Percentiles rank a stretch among this genome's conserved stretches.
Conservation (phyloP, 495 filamentous ascomycete species). For the Talaromyces liani region DNA sequence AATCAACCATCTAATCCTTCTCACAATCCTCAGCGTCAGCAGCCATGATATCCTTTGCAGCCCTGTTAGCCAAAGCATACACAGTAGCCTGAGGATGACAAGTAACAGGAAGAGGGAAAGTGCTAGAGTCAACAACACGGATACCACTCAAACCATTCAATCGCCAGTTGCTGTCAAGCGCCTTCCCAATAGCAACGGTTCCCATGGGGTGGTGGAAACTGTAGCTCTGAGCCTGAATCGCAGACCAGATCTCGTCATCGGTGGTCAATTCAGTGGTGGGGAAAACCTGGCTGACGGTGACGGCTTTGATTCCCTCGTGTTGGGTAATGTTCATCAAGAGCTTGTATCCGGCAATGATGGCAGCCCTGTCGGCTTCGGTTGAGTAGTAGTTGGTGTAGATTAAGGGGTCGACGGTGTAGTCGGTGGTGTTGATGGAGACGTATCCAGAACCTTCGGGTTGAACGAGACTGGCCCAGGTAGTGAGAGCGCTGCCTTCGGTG, state of each 20-base stretch:
- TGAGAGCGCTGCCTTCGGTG: background rate
- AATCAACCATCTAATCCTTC: background rate
- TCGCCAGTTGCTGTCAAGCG: slow-evolving; percentile 7
- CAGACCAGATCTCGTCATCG: slow-evolving; percentile 10
- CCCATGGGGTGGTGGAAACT: slow-evolving; percentile 11
- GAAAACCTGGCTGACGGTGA: background rate
- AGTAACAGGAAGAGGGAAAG: slow-evolving; percentile 3
- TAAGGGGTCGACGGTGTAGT: slow-evolving; percentile 9
- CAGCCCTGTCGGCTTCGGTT: slow-evolving; percentile 8
- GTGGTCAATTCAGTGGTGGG: slow-evolving; percentile 9
- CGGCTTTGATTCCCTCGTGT: background rate
- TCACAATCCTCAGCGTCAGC: background rate
- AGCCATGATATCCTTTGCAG: slow-evolving; percentile 8
- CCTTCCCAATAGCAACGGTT: slow-evolving; percentile 8
- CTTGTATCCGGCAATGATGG: slow-evolving; percentile 10
- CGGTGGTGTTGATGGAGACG: slow-evolving; percentile 5
- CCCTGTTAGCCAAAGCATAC: slow-evolving; percentile 10
- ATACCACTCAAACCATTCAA: slow-evolving; percentile 6
- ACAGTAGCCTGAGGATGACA: slow-evolving; percentile 9
- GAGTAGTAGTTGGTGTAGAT: slow-evolving; percentile 11
- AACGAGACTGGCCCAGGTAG: slow-evolving; percentile 7
- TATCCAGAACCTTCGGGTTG: slow-evolving; percentile 8
- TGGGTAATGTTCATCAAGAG: background rate
- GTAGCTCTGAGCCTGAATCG: slow-evolving; percentile 3
- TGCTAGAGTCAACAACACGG: slow-evolving; percentile 8